Base-by-base conservation (phyloP, 768 basidiomycete species). In the Auricularia sp. region DNA sequence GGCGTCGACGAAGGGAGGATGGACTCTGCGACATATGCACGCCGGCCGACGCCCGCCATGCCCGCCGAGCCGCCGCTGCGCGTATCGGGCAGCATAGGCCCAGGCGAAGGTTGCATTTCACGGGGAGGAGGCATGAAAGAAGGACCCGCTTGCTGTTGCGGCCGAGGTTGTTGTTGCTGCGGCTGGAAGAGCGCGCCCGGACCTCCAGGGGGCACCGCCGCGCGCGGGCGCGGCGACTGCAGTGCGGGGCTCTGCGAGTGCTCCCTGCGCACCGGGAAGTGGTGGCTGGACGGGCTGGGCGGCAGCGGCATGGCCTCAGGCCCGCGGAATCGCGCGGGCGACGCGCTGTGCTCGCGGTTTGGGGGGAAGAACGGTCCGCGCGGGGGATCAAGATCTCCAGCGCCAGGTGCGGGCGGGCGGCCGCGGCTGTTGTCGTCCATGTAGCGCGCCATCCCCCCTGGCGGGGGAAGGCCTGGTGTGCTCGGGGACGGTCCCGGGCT, bases 1-100 rank as follows among this genome's bases (percentile, higher is more conserved):
- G 44, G 61, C 64, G 59, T 65, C 44, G 54, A 68, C 62, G 51
- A 68, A 14, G 1, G 69, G 67, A 16, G 68, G 73, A 33, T 73
- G 72, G 10, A 73, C 75, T 24, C 56, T 8, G 75, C 72, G 14
- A 73, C 74, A 62, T 77, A 78, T 13, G 74, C 76, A 65, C 77
- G 68, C 59, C 77, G 61, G 1, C 77, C 77, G 10, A 78, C 77
- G 29, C 77, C 77, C 14, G 77, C 77, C 75, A 76, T 77, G 2
- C 77, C 77, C 3, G 75, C 74, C 51, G 70, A 70, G 3, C 74
- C 76, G 3, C 73, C 74, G 44, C 62, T 63, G 47, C 62, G 58
- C 7, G 69, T 71, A 54, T 70, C 67, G n/a, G 69, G 67, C 56
- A 59, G 14, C 11, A 24, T 21, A 1, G 56, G 24, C 29, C 16